These are phyloP conservation scores for Rhodotorula kratochvilovae DNA, from an alignment of 768 basidiomycete species.

Conservation along the genomic window DNA sequence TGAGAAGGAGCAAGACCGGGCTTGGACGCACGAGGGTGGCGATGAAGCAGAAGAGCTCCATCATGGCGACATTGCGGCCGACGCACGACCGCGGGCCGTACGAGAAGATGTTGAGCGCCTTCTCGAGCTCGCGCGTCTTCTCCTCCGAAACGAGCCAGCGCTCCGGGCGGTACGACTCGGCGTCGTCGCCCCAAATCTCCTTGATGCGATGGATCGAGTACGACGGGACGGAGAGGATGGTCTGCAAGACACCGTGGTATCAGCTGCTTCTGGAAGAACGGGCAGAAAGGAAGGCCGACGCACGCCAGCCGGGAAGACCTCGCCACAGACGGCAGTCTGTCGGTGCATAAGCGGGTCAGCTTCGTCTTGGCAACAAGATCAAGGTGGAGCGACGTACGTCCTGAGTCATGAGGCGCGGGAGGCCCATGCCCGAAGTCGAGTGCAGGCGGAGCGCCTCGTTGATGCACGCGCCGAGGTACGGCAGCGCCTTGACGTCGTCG, in stretches of 20 bases:
- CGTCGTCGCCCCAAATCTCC: constrained; percentile 71
- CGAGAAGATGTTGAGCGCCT: constrained; percentile 59
- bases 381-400: background rate
- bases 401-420: constrained; percentile 71
- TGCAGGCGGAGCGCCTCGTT: constrained; percentile 79
- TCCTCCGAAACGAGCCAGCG: constrained; percentile 73
- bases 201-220: constrained; percentile 75
- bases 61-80: constrained; percentile 49
- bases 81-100: constrained; percentile 63
- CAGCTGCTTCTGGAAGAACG: background rate
- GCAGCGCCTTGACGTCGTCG: constrained; percentile 56
- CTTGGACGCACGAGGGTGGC: constrained; percentile 56
- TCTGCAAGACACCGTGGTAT: background rate
- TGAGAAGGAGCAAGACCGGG: background rate
- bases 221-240: constrained; percentile 71
- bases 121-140: constrained; percentile 55
- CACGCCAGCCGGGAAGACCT: constrained; percentile 62
- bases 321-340: constrained; percentile 59
- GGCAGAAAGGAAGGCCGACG: background rate
- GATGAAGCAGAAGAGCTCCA: constrained; percentile 63
- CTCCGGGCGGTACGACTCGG: constrained; percentile 70
- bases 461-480: constrained; percentile 81
- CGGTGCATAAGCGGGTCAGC: constrained; percentile 45
- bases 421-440: constrained; percentile 75
- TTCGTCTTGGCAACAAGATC: background rate